A percentile compares a stretch with the other conserved stretches of the same genome.
Evolutionary conservation across 1,284 basidiomycete genomes (phyloP).

Genomic region (Apiotrichum veenhuisii): DNA sequence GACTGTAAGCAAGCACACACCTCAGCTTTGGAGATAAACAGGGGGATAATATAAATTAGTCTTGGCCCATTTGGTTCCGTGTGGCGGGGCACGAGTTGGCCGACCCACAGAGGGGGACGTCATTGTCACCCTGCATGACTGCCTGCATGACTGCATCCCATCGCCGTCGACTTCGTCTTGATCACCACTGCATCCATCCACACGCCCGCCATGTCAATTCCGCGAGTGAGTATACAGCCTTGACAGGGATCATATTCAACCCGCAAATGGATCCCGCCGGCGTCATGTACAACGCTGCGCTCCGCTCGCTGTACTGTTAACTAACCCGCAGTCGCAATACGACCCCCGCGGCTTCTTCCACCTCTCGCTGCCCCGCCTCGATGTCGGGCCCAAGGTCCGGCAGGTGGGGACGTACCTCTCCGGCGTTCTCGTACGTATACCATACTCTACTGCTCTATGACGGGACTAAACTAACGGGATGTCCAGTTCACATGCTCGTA

Average conservation of each 20-base stretch:
- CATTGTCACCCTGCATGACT: background rate
- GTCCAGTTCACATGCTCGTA: slow-evolving; percentile 90
- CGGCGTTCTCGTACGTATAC: slow-evolving; percentile 74
- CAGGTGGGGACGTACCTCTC: slow-evolving; percentile 85
- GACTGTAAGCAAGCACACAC: no score
- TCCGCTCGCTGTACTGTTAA: background rate
- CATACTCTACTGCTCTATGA: background rate
- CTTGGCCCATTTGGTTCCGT: background rate
- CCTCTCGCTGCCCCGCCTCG: slow-evolving; percentile 51
- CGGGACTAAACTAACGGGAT: no score
- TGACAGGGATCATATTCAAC: no score
- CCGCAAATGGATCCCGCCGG: no score
- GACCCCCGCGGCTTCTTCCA: slow-evolving; percentile 80
- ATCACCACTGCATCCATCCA: background rate
- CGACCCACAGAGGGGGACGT: background rate
- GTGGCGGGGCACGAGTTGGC: background rate
- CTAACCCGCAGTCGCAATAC: slow-evolving; percentile 57
- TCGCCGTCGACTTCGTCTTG: background rate
- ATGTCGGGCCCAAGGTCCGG: slow-evolving; percentile 53
- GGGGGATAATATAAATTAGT: background rate
- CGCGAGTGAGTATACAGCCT: slow-evolving; percentile 24
- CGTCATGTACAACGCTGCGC: background rate
- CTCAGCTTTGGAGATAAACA: background rate
- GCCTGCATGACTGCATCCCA: background rate
- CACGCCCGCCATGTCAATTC: slow-evolving; percentile 25